These are phyloP conservation scores for Phytophthora multivora DNA, from an alignment of 352 stramenopile species.

Conservation along the genomic window DNA sequence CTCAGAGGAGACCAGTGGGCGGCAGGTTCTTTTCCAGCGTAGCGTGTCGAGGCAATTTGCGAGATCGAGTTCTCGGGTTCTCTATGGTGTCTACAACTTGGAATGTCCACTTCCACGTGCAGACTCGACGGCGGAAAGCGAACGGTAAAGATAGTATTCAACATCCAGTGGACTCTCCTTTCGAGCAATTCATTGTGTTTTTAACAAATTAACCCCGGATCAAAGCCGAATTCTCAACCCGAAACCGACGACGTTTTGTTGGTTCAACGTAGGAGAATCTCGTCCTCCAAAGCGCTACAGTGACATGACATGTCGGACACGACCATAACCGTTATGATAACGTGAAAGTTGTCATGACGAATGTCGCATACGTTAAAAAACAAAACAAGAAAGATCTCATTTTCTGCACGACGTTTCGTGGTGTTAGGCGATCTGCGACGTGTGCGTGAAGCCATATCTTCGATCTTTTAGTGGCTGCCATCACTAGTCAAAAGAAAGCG, in stretches of 20 bases:
- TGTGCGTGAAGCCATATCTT: constrained; percentile 20
- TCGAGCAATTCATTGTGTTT: too few species aligned
- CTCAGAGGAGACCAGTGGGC: constrained; percentile 2
- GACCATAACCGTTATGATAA: too few species aligned
- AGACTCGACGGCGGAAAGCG: constrained; percentile 6
- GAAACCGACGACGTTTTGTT: too few species aligned
- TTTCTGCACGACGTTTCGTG: not conserved
- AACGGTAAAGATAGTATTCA: too few species aligned
- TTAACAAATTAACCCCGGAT: too few species aligned
- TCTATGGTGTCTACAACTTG: constrained; percentile 26
- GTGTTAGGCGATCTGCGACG: constrained; percentile 24
- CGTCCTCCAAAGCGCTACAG: too few species aligned
- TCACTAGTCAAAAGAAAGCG: too few species aligned
- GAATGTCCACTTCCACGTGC: not conserved
- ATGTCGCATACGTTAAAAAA: not conserved
- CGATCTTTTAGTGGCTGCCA: constrained; percentile 17
- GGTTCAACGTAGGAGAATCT: too few species aligned
- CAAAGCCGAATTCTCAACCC: too few species aligned
- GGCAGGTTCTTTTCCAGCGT: not conserved
- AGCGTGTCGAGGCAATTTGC: constrained; percentile 9
- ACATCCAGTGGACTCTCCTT: too few species aligned
- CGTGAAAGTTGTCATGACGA: too few species aligned
- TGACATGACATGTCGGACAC: too few species aligned
- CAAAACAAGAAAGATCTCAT: not conserved
- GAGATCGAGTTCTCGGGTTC: constrained; percentile 17